Base-by-base conservation (phyloP, 2,329 filamentous ascomycete species). In the Monosporascus sp. region DNA sequence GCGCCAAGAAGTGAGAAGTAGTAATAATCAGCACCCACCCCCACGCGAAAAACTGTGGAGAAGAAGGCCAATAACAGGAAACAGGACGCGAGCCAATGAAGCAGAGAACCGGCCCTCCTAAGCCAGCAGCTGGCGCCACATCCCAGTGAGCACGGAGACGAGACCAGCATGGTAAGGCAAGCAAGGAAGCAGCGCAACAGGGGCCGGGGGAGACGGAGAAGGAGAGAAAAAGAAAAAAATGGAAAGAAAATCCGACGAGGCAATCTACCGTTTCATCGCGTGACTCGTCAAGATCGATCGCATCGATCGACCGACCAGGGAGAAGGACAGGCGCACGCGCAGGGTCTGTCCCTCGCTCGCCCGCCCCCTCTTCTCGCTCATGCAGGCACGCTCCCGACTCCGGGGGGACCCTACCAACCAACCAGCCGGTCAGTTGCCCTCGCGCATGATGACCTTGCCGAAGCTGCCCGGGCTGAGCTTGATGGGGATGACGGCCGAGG, bases 381-480 rank as follows among this genome's bases (percentile, higher is more conserved):
- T 11, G 28, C 9, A 31, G 28, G 28, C 9, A 5, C 11, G 5
- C 31, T 35, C 31, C 31, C 31, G 11, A 2, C 31, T 35, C 3
- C 5, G 31, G 31, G 31, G 9, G 8, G 20, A 22, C n/a, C n/a
- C n/a, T n/a, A 24, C 24, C 24, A 5, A 5, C 31, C 28, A 37
- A 45, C 38, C 41, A 37, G 47, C 22, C 46, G 41, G 47, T 50
- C 35, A 45, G 47, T 31, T 18, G n/a, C 38, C 31, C 14, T 31
- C 28, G 37, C 31, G 51, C 51, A 48, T 53, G 55, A 51, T 56
- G 55, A 61, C 54, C 56, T 48, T 56, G 61, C 60, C 68, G 49
- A 67, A 62, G 53, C 60, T 60, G 49, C 57, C 59, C 31, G 31
- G 31, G 51, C 64, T 63, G 50, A 67, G 60, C 61, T 70, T 70